Percentiles rank a stretch among this genome's conserved stretches.
These are phyloP conservation scores for Lactifluus subvellereus DNA, from an alignment of 768 basidiomycete species.

Conservation along the genomic window DNA sequence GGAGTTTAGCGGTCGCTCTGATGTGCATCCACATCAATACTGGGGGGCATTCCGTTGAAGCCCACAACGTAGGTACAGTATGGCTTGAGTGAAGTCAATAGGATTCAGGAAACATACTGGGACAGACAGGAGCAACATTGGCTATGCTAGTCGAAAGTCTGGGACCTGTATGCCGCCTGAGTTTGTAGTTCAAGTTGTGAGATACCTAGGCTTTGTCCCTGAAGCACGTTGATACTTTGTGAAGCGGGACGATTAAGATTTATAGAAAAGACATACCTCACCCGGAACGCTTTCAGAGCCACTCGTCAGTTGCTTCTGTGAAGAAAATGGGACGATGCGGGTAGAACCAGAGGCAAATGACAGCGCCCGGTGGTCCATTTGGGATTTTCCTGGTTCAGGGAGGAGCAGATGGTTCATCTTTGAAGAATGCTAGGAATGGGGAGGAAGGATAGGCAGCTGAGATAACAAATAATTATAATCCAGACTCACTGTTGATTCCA, in stretches of 20 bases:
- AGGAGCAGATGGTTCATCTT: background rate
- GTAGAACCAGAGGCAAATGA: slow-evolving; percentile 11
- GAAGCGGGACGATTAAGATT: background rate
- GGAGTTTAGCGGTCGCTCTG: no score
- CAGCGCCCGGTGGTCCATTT: background rate
- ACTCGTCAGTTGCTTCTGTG: background rate
- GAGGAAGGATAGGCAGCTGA: background rate
- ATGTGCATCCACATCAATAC: no score
- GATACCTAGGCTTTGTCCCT: background rate
- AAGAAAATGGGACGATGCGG: background rate
- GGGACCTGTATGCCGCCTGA: slow-evolving; percentile 12
- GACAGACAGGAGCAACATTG: background rate
- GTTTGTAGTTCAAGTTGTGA: slow-evolving; percentile 10
- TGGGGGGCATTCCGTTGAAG: no score
- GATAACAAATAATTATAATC: background rate
- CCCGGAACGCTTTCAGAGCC: background rate
- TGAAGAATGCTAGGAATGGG: background rate
- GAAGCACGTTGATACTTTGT: background rate
- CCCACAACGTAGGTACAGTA: background rate
- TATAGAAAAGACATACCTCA: background rate
- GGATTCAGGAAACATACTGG: background rate
- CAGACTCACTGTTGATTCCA: background rate
- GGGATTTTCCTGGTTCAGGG: background rate
- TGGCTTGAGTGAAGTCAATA: background rate
- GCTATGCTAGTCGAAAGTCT: background rate